Conservation (phyloP, 2,329 filamentous ascomycete genomes). For the Arthrobotrys musiformis region DNA sequence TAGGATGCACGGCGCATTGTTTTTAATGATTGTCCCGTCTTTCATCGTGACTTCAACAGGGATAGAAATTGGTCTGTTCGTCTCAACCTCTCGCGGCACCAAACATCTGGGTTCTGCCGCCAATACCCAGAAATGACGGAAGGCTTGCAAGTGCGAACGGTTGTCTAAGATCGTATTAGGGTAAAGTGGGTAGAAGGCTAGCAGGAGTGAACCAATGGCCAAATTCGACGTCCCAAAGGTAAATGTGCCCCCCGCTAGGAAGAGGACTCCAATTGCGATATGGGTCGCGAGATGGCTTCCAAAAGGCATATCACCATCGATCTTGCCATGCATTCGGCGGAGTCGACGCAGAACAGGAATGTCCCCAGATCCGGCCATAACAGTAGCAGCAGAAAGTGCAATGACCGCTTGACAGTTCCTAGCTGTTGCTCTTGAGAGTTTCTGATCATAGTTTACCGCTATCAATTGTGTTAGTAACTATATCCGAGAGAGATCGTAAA, state of each 20-base stretch:
- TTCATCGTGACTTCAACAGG: conserved; percentile 75
- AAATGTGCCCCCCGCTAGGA: conserved; percentile 89
- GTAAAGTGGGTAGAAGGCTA: conserved; percentile 94
- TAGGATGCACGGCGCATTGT: conserved; percentile 69
- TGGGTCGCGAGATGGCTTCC: conserved; percentile 94
- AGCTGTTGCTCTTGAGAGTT: conserved; percentile 81
- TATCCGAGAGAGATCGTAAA: neutral
- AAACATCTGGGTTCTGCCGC: conserved; percentile 90
- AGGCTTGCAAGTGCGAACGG: conserved; percentile 91
- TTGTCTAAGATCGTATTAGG: conserved; percentile 92
- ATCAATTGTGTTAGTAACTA: conserved; percentile 55
- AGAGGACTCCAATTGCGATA: conserved; percentile 88
- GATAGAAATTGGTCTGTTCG: conserved; percentile 79
- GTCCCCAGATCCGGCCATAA: conserved; percentile 97
- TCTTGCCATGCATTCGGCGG: conserved; percentile 85
- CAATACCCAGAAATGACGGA: conserved; percentile 96
- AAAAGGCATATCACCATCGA: conserved; percentile 85
- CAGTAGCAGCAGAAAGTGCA: conserved; percentile 81
- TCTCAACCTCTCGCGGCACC: conserved; percentile 86
- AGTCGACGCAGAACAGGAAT: conserved; percentile 84
- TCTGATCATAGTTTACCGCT: conserved; percentile 78
- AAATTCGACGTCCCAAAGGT: conserved; percentile 90
- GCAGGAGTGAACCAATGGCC: conserved; percentile 84
- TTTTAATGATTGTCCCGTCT: conserved; percentile 63
- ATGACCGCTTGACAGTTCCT: conserved; percentile 91